A percentile compares a stretch with the other conserved stretches of the same genome.
phyloP scores from a whole-genome alignment of 2,329 filamentous ascomycete genomes.

The Botrytis aclada region DNA sequence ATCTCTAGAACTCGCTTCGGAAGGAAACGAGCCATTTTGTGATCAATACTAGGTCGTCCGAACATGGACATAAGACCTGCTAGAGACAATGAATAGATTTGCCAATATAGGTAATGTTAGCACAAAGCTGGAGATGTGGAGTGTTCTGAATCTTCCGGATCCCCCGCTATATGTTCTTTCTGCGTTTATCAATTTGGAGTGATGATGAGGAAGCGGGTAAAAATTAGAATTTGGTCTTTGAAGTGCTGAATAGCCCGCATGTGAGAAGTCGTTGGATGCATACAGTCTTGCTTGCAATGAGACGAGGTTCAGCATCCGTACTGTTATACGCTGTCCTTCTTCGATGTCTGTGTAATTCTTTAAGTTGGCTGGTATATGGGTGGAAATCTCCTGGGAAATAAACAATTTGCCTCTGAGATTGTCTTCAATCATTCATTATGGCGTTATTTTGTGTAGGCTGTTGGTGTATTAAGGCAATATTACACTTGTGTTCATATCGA shows the following conservation, averaged over 20 bases:
- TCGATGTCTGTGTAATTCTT: background rate
- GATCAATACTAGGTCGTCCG: background rate
- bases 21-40: background rate
- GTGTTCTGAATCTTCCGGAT: background rate
- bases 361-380: no score
- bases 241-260: background rate
- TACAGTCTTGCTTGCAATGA: background rate
- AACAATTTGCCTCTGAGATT: background rate
- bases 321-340: background rate
- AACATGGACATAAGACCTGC: background rate
- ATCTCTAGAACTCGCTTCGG: background rate
- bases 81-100: background rate
- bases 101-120: background rate
- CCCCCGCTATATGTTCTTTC: background rate
- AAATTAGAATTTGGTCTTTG: background rate
- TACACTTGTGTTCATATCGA: conserved; percentile 4
- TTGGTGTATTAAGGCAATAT: background rate
- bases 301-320: background rate
- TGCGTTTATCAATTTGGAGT: background rate
- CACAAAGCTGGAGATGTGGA: background rate
- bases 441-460: background rate
- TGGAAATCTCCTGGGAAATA: background rate
- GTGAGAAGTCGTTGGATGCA: background rate
- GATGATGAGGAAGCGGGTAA: background rate
- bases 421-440: background rate